Percentiles rank a stretch among this genome's conserved stretches.
Conservation (phyloP, 345 rosid species). For the Syzygium aromaticum region DNA sequence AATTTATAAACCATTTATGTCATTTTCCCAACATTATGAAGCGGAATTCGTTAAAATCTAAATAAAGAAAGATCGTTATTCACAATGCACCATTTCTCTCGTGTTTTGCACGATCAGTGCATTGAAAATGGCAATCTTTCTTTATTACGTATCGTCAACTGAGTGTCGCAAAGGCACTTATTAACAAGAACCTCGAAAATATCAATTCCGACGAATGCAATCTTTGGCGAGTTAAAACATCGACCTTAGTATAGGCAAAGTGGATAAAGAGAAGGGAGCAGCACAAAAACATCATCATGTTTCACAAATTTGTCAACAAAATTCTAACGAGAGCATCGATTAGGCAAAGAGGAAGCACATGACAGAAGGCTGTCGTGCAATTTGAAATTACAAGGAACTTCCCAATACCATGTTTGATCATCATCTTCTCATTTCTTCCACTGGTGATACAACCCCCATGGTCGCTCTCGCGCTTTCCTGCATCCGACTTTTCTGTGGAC, state of each 20-base stretch:
- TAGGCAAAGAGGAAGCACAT: not conserved
- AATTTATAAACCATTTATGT: too few species aligned
- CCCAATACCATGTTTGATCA: not conserved
- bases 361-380: not conserved
- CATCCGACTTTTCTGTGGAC: not conserved
- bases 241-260: not conserved
- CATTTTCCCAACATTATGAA: too few species aligned
- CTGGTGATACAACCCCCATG: not conserved
- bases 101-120: not conserved
- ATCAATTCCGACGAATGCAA: not conserved
- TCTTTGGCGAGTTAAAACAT: not conserved
- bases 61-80: not conserved
- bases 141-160: not conserved
- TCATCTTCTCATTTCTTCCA: not conserved
- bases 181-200: not conserved
- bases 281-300: not conserved
- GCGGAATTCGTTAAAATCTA: not conserved
- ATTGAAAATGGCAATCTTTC: not conserved
- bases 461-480: not conserved
- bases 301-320: not conserved
- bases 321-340: not conserved
- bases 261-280: not conserved
- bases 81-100: not conserved
- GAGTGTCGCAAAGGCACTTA: not conserved
- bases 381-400: not conserved